Evolutionary conservation across 495 filamentous ascomycete species (phyloP).

Genomic region (Friedmanniomyces endolithicus): DNA sequence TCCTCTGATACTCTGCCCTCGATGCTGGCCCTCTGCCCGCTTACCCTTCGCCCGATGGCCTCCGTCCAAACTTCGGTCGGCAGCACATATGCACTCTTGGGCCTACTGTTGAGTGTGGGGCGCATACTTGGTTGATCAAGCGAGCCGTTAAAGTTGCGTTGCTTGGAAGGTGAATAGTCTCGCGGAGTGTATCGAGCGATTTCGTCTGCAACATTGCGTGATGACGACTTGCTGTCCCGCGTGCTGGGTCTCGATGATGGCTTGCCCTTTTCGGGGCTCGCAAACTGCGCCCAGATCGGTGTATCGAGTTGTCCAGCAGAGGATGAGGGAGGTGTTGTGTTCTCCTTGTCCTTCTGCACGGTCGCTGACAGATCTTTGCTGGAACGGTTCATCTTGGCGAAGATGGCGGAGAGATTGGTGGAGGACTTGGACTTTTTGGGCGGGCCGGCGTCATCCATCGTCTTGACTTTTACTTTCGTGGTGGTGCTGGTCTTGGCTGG

Average conservation of each 20-base stretch:
- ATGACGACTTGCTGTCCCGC: conserved; percentile 11
- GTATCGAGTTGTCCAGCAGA: conserved; percentile 41
- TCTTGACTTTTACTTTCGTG: conserved; percentile 38
- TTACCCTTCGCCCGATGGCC: conserved; percentile 12
- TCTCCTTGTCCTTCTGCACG: conserved; percentile 63
- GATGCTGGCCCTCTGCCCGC: conserved; percentile 7
- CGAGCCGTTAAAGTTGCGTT: conserved; percentile 47
- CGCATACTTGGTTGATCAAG: conserved; percentile 44
- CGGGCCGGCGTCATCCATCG: conserved; percentile 37
- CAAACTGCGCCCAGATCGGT: conserved; percentile 69
- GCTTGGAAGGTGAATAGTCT: conserved; percentile 51
- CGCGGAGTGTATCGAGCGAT: conserved; percentile 49
- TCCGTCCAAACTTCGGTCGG: conserved; percentile 13
- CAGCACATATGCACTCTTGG: conserved; percentile 41
- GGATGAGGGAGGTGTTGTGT: conserved; percentile 47
- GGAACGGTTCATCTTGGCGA: conserved; percentile 45
- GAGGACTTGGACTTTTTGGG: conserved; percentile 78
- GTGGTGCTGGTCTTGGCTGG: conserved; percentile 27
- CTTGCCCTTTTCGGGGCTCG: conserved; percentile 14
- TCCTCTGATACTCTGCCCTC: conserved; percentile 24
- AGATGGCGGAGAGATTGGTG: conserved; percentile 58
- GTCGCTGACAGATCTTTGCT: conserved; percentile 39
- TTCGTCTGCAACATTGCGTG: conserved; percentile 41
- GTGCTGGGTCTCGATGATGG: conserved; percentile 1
- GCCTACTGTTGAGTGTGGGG: conserved; percentile 30